These are phyloP conservation scores for Castanospermum australe DNA, from an alignment of 306 rosid species.

Conservation along the genomic window DNA sequence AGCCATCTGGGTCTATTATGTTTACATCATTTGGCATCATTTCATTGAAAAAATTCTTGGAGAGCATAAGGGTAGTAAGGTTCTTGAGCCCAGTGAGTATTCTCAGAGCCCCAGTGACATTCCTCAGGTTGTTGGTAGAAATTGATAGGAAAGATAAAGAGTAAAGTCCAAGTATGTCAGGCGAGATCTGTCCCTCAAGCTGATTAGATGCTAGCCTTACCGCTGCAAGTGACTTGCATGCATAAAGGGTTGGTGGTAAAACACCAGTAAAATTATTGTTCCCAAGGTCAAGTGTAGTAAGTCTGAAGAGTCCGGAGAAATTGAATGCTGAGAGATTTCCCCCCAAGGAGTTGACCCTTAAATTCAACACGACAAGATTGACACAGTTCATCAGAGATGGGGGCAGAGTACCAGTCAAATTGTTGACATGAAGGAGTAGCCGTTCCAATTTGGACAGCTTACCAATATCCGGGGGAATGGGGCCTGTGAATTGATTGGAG, in stretches of 20 bases:
- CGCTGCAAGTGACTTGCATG: slow-evolving; percentile 74
- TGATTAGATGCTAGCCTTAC: slow-evolving; percentile 68
- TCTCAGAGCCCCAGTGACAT: slow-evolving; percentile 59
- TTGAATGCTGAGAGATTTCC: slow-evolving; percentile 67
- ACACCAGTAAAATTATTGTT: slow-evolving; percentile 66
- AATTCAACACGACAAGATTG: slow-evolving; percentile 65
- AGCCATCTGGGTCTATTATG: slow-evolving; percentile 52
- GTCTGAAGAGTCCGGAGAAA: slow-evolving; percentile 59
- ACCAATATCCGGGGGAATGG: slow-evolving; percentile 65
- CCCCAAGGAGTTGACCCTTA: slow-evolving; percentile 67
- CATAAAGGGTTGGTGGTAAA: slow-evolving; percentile 73
- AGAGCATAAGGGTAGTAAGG: slow-evolving; percentile 66
- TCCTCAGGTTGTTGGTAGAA: slow-evolving; percentile 62
- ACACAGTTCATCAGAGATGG: slow-evolving; percentile 61
- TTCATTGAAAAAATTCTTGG: slow-evolving; percentile 56
- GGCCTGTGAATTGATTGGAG: slow-evolving; percentile 60
- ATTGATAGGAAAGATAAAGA: slow-evolving; percentile 72
- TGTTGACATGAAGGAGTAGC: slow-evolving; percentile 69
- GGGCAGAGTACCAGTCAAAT: slow-evolving; percentile 67
- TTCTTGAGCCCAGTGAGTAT: slow-evolving; percentile 63
- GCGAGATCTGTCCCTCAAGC: slow-evolving; percentile 65
- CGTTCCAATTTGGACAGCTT: slow-evolving; percentile 55
- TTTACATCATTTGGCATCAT: slow-evolving; percentile 51
- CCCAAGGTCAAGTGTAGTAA: slow-evolving; percentile 77
- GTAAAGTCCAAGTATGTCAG: slow-evolving; percentile 53